Percentiles rank a stretch among this genome's conserved stretches.
Conservation (phyloP, 257 asterid species). For the Ehretia macrophylla region DNA sequence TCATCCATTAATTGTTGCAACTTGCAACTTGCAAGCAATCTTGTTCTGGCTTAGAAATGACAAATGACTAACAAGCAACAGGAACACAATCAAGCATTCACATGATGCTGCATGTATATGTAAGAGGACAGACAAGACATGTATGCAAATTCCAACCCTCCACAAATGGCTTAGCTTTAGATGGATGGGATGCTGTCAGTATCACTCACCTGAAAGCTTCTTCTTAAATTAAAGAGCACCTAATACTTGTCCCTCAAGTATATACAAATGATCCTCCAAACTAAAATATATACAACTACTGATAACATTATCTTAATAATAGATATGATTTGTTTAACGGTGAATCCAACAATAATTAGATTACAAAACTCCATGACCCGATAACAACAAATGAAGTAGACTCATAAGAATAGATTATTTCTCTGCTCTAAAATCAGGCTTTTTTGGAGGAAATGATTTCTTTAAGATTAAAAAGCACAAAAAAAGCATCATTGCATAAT, state of each 20-base stretch:
- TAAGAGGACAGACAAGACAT: too few species aligned
- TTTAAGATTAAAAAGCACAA: neutral
- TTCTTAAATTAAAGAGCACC: too few species aligned
- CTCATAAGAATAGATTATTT: neutral
- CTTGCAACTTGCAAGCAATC: neutral
- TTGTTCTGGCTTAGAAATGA: neutral
- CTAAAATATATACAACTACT: too few species aligned
- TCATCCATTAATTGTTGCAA: neutral
- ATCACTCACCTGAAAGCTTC: neutral
- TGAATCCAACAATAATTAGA: too few species aligned
- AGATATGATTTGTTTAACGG: too few species aligned
- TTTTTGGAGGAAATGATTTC: neutral
- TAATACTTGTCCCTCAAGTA: neutral
- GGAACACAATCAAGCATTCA: too few species aligned
- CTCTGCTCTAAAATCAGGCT: neutral
- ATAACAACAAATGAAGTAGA: neutral
- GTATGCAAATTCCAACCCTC: neutral
- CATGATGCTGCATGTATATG: too few species aligned
- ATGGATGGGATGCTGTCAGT: neutral
- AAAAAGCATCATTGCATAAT: too few species aligned
- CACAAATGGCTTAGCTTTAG: neutral
- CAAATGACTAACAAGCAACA: too few species aligned
- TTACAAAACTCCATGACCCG: neutral
- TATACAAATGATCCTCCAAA: neutral
- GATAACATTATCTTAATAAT: neutral